phyloP scores from a whole-genome alignment of 164 flowering plant genomes.

The Saururus chinensis region DNA sequence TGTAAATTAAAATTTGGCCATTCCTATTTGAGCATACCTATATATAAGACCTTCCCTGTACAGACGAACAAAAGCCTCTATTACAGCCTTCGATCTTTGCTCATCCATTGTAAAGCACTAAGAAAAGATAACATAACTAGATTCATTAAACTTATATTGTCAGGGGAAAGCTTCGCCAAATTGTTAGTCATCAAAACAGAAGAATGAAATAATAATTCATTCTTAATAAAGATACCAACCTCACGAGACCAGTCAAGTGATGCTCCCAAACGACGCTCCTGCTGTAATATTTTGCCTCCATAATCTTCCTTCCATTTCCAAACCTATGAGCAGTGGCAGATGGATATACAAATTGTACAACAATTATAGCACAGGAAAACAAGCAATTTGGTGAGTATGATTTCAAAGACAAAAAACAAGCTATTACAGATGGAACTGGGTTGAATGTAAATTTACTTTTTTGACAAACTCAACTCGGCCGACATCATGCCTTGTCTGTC shows the following conservation, averaged over 20 bases:
- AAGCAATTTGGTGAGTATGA: background rate
- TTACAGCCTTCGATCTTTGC: constrained; percentile 74
- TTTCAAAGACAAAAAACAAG: constrained; percentile 2
- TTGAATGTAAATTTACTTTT: constrained; percentile 40
- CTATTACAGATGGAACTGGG: background rate
- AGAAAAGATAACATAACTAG: background rate
- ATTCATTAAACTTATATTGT: too few species aligned
- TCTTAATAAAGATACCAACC: constrained; percentile 28
- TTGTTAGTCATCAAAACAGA: too few species aligned
- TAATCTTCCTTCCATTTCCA: constrained; percentile 93
- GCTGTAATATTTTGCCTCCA: constrained; percentile 78
- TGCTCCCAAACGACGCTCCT: constrained; percentile 78
- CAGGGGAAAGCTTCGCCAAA: too few species aligned
- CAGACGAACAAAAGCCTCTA: constrained; percentile 91
- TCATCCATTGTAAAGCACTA: constrained; percentile 99
- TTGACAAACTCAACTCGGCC: constrained; percentile 80
- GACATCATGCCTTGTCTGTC: constrained; percentile 78
- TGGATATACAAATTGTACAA: background rate
- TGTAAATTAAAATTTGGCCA: too few species aligned
- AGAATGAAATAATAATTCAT: too few species aligned
- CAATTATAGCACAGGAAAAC: background rate
- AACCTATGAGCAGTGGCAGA: constrained; percentile 38
- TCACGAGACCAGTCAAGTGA: constrained; percentile 99
- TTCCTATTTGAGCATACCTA: constrained; percentile 31
- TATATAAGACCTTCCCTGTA: constrained; percentile 72